These are phyloP conservation scores for Neurospora sp. DNA, from an alignment of 495 filamentous ascomycete genomes.

Conservation along the genomic window DNA sequence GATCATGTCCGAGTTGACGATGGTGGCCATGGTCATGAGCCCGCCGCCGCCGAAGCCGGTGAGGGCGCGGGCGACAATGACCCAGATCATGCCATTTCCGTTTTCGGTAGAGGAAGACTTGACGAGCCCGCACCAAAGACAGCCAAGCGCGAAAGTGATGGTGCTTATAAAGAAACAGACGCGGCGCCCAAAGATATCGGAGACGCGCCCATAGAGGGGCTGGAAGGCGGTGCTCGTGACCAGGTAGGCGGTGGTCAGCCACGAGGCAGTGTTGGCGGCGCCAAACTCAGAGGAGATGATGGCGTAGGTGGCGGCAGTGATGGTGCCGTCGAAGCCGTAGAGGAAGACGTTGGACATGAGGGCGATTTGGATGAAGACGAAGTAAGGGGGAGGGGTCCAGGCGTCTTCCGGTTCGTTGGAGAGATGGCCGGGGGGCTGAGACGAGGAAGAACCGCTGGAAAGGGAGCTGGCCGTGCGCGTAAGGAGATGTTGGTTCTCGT, in stretches of 20 bases:
- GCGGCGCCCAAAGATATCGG: slow-evolving; percentile 44
- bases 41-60: slow-evolving; percentile 51
- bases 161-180: slow-evolving; percentile 39
- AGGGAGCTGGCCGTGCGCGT: background rate
- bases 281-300: slow-evolving; percentile 49
- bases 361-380: slow-evolving; percentile 39
- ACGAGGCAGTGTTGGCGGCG: slow-evolving; percentile 43
- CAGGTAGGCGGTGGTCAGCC: slow-evolving; percentile 68
- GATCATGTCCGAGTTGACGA: slow-evolving; percentile 58
- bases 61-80: slow-evolving; percentile 37
- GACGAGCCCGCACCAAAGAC: slow-evolving; percentile 37
- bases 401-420: slow-evolving; percentile 8
- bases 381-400: slow-evolving; percentile 28
- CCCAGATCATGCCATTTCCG: slow-evolving; percentile 20
- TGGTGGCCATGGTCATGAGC: slow-evolving; percentile 55
- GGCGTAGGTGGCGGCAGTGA: slow-evolving; percentile 55
- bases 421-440: slow-evolving; percentile 31
- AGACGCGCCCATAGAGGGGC: slow-evolving; percentile 34
- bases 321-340: slow-evolving; percentile 55
- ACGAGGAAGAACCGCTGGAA: background rate
- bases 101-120: background rate
- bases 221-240: slow-evolving; percentile 64
- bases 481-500: background rate
- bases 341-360: slow-evolving; percentile 60
- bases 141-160: slow-evolving; percentile 35